Percentiles rank a stretch among this genome's conserved stretches.
Evolutionary conservation across 352 stramenopile genomes (phyloP).

Genomic region (Phytophthora europaea): DNA sequence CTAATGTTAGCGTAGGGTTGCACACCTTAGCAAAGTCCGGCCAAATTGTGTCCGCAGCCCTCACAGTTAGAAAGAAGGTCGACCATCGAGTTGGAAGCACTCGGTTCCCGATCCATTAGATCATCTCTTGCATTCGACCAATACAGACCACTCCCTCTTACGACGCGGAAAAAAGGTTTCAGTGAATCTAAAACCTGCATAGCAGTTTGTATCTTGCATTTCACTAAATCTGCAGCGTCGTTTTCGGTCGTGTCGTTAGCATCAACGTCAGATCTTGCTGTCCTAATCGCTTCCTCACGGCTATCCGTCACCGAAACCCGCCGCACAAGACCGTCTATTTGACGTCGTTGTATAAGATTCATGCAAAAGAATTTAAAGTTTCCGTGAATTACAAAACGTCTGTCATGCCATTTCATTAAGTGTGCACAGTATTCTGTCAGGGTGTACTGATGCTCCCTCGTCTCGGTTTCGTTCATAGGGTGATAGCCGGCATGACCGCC

Average conservation of each 20-base stretch:
- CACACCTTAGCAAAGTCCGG: slow-evolving; percentile 35
- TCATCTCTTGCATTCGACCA: slow-evolving; percentile 4
- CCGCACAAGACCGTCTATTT: slow-evolving; percentile 28
- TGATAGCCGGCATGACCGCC: slow-evolving; percentile 20
- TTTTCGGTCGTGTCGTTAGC: not conserved
- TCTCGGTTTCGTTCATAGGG: slow-evolving; percentile 3
- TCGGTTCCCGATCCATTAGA: not conserved
- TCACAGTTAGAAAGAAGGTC: slow-evolving; percentile 34
- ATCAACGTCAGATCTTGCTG: not conserved
- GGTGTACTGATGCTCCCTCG: slow-evolving; percentile 14
- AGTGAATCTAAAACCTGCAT: not conserved
- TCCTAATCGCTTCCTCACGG: not conserved
- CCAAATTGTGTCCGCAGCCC: slow-evolving; percentile 29
- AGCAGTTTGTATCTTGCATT: too few relatives aligned
- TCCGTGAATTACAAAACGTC: too few relatives aligned
- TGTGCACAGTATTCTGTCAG: slow-evolving; percentile 26
- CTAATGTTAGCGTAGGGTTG: slow-evolving; percentile 7
- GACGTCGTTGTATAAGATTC: too few relatives aligned
- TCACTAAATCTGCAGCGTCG: not conserved
- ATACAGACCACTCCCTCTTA: not conserved
- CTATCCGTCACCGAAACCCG: not conserved
- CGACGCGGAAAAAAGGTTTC: slow-evolving; percentile 1
- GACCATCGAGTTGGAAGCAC: not conserved
- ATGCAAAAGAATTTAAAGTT: too few relatives aligned
- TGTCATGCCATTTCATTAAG: not conserved